Evolutionary conservation across 345 rosid species (phyloP), one percentile per base, ranked within the genome.

Genomic region (Balakata baccata): DNA sequence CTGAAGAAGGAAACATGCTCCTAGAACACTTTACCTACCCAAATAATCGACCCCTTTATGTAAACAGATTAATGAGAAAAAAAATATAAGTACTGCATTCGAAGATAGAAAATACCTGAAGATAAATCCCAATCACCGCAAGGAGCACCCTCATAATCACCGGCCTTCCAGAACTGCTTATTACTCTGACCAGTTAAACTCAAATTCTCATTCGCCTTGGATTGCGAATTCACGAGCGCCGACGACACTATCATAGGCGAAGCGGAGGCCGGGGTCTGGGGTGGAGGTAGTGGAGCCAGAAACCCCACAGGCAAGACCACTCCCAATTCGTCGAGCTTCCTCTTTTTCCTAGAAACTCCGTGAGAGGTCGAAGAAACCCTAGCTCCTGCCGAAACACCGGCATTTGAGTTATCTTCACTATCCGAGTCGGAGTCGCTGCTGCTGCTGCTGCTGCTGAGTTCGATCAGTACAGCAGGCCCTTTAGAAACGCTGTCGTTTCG

Each of bases 101-200:
- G 37, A 51, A 45, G 20, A n/a, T 8, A 63, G 7, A 53, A 7
- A 60, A 67, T 77, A 93, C 97, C 94, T n/a, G 87, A 81, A 71
- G 81, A 51, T 29, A 75, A 60, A 60, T 83, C 86, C 92, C 92
- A 86, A 73, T 70, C 81, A 68, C 77, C 78, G 12, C 75, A 77
- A 34, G 86, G 75, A 23, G 77, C 76, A 66, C 89, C 97, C 57
- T 87, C 93, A 43, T 86, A 92, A 47, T 94, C 98, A 41, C 94
- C 97, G 14, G 98, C 97, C 83, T 89, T 94, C 98, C 98, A 94
- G 49, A 94, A 94, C 86, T 90, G 96, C 82, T 82, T 90, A 56
- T 83, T 80, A 69, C 84, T 70, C 47, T 63, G 70, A 25, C 41
- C 50, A n/a, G 18, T 51, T 63, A 72, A 60, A 68, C 45, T 25